A percentile compares a stretch with the other conserved stretches of the same genome.
Conservation (phyloP, 2,329 filamentous ascomycete genomes). For the Daldinia sp. region DNA sequence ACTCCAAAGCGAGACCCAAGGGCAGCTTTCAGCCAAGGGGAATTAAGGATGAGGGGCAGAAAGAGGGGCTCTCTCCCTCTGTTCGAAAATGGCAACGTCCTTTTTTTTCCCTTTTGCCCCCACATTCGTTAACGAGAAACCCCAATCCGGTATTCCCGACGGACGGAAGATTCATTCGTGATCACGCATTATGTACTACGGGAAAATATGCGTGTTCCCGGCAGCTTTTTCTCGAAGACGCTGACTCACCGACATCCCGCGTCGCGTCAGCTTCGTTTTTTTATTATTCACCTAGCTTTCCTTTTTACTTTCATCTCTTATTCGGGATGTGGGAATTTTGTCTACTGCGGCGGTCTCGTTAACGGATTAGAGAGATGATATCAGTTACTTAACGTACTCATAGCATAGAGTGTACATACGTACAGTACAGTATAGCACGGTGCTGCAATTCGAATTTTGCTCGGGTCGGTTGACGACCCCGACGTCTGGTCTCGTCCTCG, state of each 20-base stretch:
- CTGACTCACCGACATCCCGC: slow-evolving; percentile 4
- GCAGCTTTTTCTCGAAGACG: neutral
- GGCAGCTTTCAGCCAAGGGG: slow-evolving; percentile 26
- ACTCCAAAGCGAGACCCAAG: neutral
- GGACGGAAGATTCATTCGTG: neutral
- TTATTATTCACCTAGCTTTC: neutral
- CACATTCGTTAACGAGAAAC: neutral
- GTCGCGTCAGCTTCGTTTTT: neutral
- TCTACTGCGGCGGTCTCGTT: slow-evolving; percentile 3
- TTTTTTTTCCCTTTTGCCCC: slow-evolving; percentile 12
- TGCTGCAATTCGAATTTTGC: slow-evolving; percentile 20
- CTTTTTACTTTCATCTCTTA: slow-evolving; percentile 16
- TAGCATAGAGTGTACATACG: slow-evolving; percentile 36
- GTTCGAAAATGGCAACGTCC: slow-evolving; percentile 12
- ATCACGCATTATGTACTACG: slow-evolving; percentile 4
- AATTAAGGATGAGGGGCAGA: slow-evolving; percentile 29
- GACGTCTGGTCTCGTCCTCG: neutral
- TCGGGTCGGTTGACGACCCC: slow-evolving; percentile 23
- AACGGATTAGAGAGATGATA: slow-evolving; percentile 37
- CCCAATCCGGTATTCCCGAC: slow-evolving; percentile 9
- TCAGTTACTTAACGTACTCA: slow-evolving; percentile 20
- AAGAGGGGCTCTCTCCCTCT: slow-evolving; percentile 9
- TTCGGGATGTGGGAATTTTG: slow-evolving; percentile 24
- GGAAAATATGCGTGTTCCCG: neutral
- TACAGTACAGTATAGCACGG: neutral